Base-by-base conservation (phyloP, 139 green algal genomes). In the Chlamydomonas applanata region DNA sequence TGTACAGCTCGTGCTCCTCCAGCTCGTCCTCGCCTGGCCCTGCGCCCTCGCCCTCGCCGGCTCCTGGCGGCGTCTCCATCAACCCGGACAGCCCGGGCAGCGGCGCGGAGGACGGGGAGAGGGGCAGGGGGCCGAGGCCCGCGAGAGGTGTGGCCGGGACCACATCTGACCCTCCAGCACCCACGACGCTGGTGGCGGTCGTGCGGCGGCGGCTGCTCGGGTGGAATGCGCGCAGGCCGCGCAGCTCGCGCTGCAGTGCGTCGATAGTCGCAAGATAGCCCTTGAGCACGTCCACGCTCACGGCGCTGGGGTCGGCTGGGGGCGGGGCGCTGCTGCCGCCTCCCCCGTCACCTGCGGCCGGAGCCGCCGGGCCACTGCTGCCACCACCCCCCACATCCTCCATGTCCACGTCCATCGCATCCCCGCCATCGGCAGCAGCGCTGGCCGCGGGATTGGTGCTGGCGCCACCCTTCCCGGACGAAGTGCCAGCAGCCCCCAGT, bases 201-300 rank as follows among this genome's bases (percentile, higher is more conserved):
- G 27, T 70, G 52, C 53, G 49, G 56, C 35, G 77, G 62, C 29
- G 66, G 56, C 62, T 78, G 75, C 13, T 75, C 32, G 70, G 52
- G 62, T 71, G 59, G 32, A 75, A 46, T 27, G 36, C 64, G 14
- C 57, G 46, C 36, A 85, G 76, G 14, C 79, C 71, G 27, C 79
- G 73, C 35, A 93, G 57, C 76, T 95, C 84, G 9, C 70, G 54
- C 79, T 95, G 86, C 35, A 95, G 82, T 27, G 88, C 71, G 0
- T 83, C 79, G 29, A 95, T 91, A 19, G 82, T 74, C 2, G 77
- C 71, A 11, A 92, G 62, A 49, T 90, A 86, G 24, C 25, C 68
- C 46, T 72, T 73, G 14, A 90, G 52, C 24, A 89, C 75, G 11
- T 49, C 40, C 40, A 49, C 11, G 40, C 40, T 49, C 40, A 11